Evolutionary conservation across 768 basidiomycete species (phyloP).

Genomic region (Boletus rubropictus): DNA sequence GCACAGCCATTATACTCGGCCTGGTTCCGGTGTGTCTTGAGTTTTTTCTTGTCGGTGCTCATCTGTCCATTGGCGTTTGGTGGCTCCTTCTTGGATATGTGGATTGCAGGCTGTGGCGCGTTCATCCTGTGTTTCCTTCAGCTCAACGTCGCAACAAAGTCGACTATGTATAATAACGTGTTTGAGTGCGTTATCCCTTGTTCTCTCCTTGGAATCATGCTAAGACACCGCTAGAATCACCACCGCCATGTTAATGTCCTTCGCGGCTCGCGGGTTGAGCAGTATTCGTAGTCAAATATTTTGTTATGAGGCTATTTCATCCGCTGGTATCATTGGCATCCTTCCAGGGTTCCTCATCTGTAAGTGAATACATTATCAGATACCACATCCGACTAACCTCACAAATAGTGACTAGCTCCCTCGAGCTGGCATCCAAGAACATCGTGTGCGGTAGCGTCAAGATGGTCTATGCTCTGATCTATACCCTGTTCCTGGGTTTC

Average conservation of each 20-base stretch:
- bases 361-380: constrained; percentile 31
- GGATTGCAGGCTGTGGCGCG: constrained; percentile 67
- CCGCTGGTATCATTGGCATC: constrained; percentile 80
- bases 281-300: constrained; percentile 73
- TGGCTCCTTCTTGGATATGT: constrained; percentile 80
- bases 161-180: constrained; percentile 80
- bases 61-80: constrained; percentile 86
- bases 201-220: neutral
- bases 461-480: constrained; percentile 86
- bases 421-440: constrained; percentile 82
- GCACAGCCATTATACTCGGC: constrained; percentile 60
- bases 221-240: constrained; percentile 55
- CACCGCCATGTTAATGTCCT: constrained; percentile 75
- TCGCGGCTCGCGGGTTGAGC: constrained; percentile 74
- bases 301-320: constrained; percentile 90
- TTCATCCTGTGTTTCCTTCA: constrained; percentile 66
- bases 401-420: constrained; percentile 64
- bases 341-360: constrained; percentile 84
- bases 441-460: constrained; percentile 80
- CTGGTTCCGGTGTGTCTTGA: constrained; percentile 57
- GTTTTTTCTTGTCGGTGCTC: constrained; percentile 65
- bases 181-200: constrained; percentile 58
- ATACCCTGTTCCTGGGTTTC: constrained; percentile 80
- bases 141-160: constrained; percentile 67
- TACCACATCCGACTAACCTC: constrained; percentile 4